Evolutionary conservation across 768 basidiomycete genomes (phyloP), one percentile per base, ranked within the genome.

Genomic region (Phylloporus sp.): DNA sequence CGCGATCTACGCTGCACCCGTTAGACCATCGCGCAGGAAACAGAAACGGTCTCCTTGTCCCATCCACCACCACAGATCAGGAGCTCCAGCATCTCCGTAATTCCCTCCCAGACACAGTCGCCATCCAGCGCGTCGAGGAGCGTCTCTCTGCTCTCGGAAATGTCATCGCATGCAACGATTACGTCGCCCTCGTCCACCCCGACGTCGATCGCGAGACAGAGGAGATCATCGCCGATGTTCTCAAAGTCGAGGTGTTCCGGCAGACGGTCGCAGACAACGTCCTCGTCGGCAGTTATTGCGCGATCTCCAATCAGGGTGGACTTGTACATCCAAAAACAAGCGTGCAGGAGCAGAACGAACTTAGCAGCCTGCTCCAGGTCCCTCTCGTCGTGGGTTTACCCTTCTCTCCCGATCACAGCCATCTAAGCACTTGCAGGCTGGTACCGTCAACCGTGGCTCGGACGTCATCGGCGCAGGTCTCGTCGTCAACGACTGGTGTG

Each of bases 401-500:
- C 31, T 33, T 41, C 24, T 44, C 50, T 14, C 3, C 10, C 27
- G 18, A 28, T 36, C 6, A 2, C 13, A 3, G 26, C 9, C 11
- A 13, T 44, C 48, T 56, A 29, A 50, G 28, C 7, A 5, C 39
- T 5, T 52, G 11, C 17, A 95, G 92, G 93, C 96, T 41, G 96
- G 96, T 20, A 98, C 96, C 4, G 92, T 99, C 50, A 99, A 98
- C 69, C 85, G 96, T 63, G 96, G 96, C 59, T 96, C 93, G 38
- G 96, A 98, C 60, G 93, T 98, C 29, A 84, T 99, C 54, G 96
- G 96, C 24, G 96, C 95, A 9, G 96, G 96, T 24, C 76, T 98
- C 27, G 92, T 99, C 46, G 96, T 98, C 47, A 99, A 99, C 61
- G 96, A 98, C 66, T 98, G 96, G 96, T 91, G 90, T 71, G 96